A percentile compares a stretch with the other conserved stretches of the same genome.
Conservation (phyloP, 2,329 filamentous ascomycete genomes). For the Tolypocladium ovalisporum region DNA sequence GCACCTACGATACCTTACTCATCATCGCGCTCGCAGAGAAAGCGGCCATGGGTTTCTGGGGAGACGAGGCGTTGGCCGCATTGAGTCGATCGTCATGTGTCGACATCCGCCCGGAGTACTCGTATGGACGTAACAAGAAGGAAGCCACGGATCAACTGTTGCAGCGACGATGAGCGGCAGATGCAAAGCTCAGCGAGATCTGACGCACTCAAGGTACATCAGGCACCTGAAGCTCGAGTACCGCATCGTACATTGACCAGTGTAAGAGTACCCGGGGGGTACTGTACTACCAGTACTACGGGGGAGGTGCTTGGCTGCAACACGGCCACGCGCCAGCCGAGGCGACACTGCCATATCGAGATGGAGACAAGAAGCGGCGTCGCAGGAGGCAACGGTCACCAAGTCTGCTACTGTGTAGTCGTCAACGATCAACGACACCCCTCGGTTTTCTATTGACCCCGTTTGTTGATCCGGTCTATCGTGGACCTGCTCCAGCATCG, state of each 20-base stretch:
- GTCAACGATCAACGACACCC: not conserved
- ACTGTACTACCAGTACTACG: too few relatives aligned
- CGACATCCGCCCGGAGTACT: not conserved
- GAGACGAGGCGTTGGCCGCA: not conserved
- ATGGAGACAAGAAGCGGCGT: not conserved
- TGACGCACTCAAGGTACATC: not conserved
- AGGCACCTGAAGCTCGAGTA: too few relatives aligned
- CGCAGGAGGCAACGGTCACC: not conserved
- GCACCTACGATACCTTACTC: not conserved
- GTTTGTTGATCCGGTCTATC: too few relatives aligned
- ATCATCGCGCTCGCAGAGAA: not conserved
- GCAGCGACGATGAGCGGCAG: not conserved
- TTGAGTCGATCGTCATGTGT: not conserved
- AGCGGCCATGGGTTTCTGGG: not conserved
- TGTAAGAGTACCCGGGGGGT: too few relatives aligned
- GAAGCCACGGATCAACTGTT: not conserved
- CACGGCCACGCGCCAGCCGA: not conserved
- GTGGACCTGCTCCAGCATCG: not conserved
- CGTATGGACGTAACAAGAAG: not conserved
- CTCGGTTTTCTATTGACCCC: not conserved
- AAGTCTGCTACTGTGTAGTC: not conserved
- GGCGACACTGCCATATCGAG: not conserved
- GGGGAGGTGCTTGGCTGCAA: not conserved
- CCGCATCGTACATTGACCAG: too few relatives aligned
- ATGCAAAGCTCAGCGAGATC: not conserved